A percentile compares a stretch with the other conserved stretches of the same genome.
Conservation (phyloP, 495 filamentous ascomycete species). For the Neurospora sublineolata region DNA sequence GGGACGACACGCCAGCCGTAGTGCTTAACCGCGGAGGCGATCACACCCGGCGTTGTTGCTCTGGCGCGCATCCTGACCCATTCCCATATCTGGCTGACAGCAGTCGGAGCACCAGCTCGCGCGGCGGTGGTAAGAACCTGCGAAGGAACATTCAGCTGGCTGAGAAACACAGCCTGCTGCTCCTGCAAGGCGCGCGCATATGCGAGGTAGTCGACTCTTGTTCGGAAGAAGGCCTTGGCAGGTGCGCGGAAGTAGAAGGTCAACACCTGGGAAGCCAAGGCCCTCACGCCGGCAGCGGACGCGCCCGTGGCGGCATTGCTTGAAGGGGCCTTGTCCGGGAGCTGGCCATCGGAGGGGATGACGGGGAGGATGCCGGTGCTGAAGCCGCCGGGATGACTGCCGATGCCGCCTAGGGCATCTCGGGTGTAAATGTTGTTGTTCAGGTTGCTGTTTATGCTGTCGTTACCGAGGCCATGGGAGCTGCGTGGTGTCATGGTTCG, state of each 20-base stretch:
- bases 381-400: constrained; percentile 3
- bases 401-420: not conserved
- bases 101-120: constrained; percentile 7
- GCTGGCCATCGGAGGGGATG: constrained; percentile 20
- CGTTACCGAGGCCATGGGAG: constrained; percentile 8
- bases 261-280: constrained; percentile 63
- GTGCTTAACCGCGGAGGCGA: constrained; percentile 65
- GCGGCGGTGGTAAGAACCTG: not conserved
- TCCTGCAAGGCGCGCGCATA: constrained; percentile 36
- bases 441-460: not conserved
- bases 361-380: constrained; percentile 27
- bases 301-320: constrained; percentile 63
- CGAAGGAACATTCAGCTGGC: not conserved
- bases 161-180: constrained; percentile 11
- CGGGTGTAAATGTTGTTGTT: not conserved
- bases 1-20: constrained; percentile 83
- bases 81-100: constrained; percentile 3
- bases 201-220: constrained; percentile 65
- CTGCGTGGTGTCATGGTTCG: constrained; percentile 14
- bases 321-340: constrained; percentile 34
- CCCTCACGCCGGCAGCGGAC: constrained; percentile 69
- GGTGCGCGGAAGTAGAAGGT: constrained; percentile 86
- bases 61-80: constrained; percentile 50
- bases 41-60: constrained; percentile 64
- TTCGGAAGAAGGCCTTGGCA: constrained; percentile 80